Conservation (phyloP, 2,329 filamentous ascomycete species). For the Lachnellula cervina region DNA sequence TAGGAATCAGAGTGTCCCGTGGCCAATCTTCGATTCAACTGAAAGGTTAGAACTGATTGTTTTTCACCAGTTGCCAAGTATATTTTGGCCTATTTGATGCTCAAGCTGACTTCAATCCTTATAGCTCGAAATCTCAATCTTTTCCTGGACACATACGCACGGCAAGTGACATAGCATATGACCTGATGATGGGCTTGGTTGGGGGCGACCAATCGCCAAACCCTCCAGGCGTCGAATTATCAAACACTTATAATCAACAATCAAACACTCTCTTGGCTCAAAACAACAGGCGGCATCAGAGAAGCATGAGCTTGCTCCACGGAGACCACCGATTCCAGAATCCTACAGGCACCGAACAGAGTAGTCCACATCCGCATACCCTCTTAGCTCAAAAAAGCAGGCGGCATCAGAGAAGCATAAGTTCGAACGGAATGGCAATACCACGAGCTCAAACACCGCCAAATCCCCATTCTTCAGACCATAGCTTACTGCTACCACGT, state of each 20-base stretch:
- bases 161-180: constrained; percentile 27
- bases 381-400: constrained; percentile 11
- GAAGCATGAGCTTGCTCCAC: constrained; percentile 3
- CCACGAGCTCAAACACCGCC: neutral
- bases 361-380: constrained; percentile 17
- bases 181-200: constrained; percentile 24
- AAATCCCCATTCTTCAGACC: constrained; percentile 5
- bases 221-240: constrained; percentile 1
- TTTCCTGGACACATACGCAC: constrained; percentile 4
- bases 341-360: neutral
- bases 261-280: constrained; percentile 8
- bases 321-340: no score
- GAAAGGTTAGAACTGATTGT: neutral
- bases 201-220: constrained; percentile 9
- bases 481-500: constrained; percentile 12
- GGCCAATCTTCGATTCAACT: constrained; percentile 24
- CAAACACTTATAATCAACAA: constrained; percentile 20
- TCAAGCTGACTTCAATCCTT: constrained; percentile 7
- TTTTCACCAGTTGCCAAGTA: no score
- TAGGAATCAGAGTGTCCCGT: constrained; percentile 9
- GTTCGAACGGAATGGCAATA: constrained; percentile 5
- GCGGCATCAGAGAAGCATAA: constrained; percentile 8
- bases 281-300: constrained; percentile 5
- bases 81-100: constrained; percentile 14
- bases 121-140: neutral